Percentiles rank a stretch among this genome's conserved stretches.
These are phyloP conservation scores for Cinnamomum micranthum DNA, from an alignment of 164 flowering plant genomes.

Conservation along the genomic window DNA sequence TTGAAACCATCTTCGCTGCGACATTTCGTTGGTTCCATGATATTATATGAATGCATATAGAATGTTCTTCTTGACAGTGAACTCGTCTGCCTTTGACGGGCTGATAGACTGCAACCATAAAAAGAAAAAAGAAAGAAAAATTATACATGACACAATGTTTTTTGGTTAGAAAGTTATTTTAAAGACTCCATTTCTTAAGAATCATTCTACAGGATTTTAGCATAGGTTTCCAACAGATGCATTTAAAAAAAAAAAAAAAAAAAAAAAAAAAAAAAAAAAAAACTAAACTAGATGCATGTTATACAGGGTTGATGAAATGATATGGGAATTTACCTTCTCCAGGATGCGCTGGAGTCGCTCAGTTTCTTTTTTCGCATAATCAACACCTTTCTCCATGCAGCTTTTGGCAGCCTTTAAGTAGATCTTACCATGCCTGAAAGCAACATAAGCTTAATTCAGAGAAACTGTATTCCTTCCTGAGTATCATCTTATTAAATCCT, in stretches of 20 bases:
- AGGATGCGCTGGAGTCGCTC: constrained; percentile 80
- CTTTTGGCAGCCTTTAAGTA: constrained; percentile 78
- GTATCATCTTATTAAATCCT: no score
- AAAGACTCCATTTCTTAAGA: neutral
- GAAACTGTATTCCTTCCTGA: neutral
- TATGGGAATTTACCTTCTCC: constrained; percentile 55
- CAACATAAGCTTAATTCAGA: neutral
- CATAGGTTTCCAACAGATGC: neutral
- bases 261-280: no score
- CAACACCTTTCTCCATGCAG: constrained; percentile 63
- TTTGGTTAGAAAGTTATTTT: neutral
- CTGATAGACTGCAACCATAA: constrained; percentile 65
- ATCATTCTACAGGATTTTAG: neutral
- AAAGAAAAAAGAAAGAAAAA: neutral
- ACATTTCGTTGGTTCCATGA: no score
- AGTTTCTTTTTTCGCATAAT: constrained; percentile 76
- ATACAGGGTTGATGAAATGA: neutral
- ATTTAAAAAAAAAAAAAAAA: no score
- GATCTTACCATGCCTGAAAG: constrained; percentile 71
- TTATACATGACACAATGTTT: neutral
- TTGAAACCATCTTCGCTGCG: no score
- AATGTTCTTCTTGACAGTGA: constrained; percentile 85
- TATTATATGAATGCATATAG: constrained; percentile 52
- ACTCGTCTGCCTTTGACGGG: constrained; percentile 76
- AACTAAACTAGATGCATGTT: neutral